Conservation (phyloP, 2,329 filamentous ascomycete species). For the Graphilbum fragrans region DNA sequence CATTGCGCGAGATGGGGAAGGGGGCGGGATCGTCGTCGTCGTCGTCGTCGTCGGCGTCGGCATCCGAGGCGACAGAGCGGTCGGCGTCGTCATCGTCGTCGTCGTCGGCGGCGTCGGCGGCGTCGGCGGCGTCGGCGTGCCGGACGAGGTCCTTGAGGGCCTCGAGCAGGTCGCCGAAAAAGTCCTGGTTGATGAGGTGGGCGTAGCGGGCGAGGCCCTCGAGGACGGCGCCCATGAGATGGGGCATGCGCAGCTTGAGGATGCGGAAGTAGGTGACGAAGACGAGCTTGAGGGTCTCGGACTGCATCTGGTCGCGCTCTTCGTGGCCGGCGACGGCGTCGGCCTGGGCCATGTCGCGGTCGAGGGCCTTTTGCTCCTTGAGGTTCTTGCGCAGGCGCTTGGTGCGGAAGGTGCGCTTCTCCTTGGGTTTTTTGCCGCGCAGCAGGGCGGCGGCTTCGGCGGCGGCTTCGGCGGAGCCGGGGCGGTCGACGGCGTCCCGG, state of each 20-base stretch:
- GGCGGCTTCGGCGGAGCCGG: conserved; percentile 10
- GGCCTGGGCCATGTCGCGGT: conserved; percentile 87
- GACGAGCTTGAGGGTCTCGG: conserved; percentile 89
- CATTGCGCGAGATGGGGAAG: conserved; percentile 46
- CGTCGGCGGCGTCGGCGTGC: conserved; percentile 49
- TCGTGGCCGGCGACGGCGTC: conserved; percentile 87
- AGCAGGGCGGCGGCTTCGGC: conserved; percentile 8
- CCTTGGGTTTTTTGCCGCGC: conserved; percentile 49
- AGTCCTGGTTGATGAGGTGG: conserved; percentile 96
- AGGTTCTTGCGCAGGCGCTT: conserved; percentile 75
- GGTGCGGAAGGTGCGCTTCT: conserved; percentile 75
- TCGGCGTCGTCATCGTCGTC: conserved; percentile 33
- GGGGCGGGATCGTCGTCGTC: conserved; percentile 36
- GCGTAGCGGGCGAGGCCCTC: conserved; percentile 90
- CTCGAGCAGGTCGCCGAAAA: conserved; percentile 93
- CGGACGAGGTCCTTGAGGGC: conserved; percentile 86
- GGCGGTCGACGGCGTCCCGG: conserved; percentile 56
- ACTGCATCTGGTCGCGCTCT: conserved; percentile 85
- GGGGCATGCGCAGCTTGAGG: conserved; percentile 66
- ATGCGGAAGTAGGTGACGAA: conserved; percentile 94
- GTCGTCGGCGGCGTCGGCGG: conserved; percentile 35
- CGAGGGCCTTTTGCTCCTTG: conserved; percentile 75
- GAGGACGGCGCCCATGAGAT: conserved; percentile 91
- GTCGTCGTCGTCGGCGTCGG: conserved; percentile 33
- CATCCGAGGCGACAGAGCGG: conserved; percentile 34